These are phyloP conservation scores for Syzygium oleosum DNA, from an alignment of 345 rosid species.

Conservation along the genomic window DNA sequence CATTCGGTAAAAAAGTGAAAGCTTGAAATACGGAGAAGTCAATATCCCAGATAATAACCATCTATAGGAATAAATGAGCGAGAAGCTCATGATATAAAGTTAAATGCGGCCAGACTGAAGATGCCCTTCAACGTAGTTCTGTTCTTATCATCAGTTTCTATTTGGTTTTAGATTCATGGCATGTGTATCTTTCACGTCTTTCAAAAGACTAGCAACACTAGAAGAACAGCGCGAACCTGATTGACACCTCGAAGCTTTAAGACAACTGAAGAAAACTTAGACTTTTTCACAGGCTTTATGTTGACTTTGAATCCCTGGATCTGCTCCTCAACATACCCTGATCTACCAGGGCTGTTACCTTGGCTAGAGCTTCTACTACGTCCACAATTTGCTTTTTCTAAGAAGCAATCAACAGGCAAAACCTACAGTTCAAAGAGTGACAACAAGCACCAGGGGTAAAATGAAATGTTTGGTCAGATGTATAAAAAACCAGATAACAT, in stretches of 20 bases:
- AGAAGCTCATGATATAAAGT: neutral
- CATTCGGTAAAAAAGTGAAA: neutral
- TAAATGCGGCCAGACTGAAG: neutral
- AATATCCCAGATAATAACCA: neutral
- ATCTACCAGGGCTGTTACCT: conserved; percentile 86
- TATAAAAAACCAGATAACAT: too few relatives aligned
- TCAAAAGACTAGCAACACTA: neutral
- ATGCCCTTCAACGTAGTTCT: neutral
- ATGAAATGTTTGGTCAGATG: too few relatives aligned
- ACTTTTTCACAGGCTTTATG: conserved; percentile 84
- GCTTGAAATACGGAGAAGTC: neutral
- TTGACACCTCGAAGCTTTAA: conserved; percentile 93
- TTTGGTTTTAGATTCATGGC: neutral
- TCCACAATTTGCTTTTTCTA: conserved; percentile 76
- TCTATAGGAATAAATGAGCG: neutral
- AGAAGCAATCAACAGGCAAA: conserved; percentile 69
- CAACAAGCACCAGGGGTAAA: too few relatives aligned
- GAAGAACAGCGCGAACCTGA: conserved; percentile 36
- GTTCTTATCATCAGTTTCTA: too few relatives aligned
- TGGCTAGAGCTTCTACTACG: conserved; percentile 73
- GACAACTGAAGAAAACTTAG: conserved; percentile 86
- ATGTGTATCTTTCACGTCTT: neutral
- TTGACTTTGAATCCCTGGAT: conserved; percentile 83
- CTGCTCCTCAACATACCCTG: conserved; percentile 57
- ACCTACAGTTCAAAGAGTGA: conserved; percentile 34